phyloP scores from a whole-genome alignment of 345 rosid genomes.

The Melaleuca alternifolia region DNA sequence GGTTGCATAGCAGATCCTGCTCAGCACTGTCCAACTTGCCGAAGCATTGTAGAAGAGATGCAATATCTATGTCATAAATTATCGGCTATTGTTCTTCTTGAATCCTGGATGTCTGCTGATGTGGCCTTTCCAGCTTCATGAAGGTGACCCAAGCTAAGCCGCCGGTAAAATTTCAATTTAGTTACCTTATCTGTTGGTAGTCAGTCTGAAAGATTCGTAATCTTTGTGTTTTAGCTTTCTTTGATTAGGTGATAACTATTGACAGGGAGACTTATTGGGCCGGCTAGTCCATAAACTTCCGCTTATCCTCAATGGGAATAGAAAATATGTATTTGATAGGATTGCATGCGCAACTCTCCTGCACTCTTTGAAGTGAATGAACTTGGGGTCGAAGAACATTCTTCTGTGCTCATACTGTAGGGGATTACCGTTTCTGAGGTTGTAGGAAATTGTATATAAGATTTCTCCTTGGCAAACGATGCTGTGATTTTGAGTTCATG shows the following conservation, averaged over 20 bases:
- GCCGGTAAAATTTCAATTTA: not conserved
- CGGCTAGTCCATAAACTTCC: not conserved
- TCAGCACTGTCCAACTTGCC: not conserved
- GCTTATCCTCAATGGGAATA: not conserved
- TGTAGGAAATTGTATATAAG: not conserved
- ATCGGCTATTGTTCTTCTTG: not conserved
- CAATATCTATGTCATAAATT: not conserved
- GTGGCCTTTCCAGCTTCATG: not conserved
- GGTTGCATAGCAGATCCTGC: not conserved
- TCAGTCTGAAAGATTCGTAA: not conserved
- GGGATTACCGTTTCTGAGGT: not conserved
- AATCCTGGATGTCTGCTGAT: not conserved
- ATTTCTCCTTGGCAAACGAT: not conserved
- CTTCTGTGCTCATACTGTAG: not conserved
- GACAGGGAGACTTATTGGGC: not conserved
- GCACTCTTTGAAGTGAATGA: not conserved
- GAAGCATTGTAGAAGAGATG: not conserved
- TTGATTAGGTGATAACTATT: not conserved
- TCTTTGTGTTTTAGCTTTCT: not conserved
- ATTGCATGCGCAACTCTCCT: not conserved
- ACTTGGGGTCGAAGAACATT: not conserved
- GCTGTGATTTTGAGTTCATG: not conserved
- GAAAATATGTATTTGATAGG: not conserved
- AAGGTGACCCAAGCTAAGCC: not conserved
- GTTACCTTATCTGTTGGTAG: not conserved